These are phyloP conservation scores for Lipomyces anomalus DNA, from an alignment of 805 yeast genomes.

Conservation along the genomic window DNA sequence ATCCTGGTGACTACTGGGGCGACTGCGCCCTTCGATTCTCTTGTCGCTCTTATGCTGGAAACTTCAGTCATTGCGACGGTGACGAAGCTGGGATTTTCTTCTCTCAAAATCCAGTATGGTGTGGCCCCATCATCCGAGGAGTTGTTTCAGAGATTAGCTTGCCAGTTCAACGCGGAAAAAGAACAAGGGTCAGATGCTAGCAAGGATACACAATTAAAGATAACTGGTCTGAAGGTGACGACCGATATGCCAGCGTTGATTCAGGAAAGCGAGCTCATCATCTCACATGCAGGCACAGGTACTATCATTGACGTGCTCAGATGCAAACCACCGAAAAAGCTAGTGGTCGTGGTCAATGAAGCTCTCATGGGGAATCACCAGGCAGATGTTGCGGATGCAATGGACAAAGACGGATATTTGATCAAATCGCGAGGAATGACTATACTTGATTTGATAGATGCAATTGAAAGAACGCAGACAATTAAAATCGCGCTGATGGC, in stretches of 20 bases:
- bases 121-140: too few relatives aligned
- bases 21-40: conserved; percentile 67
- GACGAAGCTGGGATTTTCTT: too few relatives aligned
- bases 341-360: conserved; percentile 68
- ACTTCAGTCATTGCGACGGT: too few relatives aligned
- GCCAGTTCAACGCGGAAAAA: too few relatives aligned
- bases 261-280: too few relatives aligned
- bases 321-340: conserved; percentile 38
- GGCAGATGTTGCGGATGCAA: conserved; percentile 60
- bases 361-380: conserved; percentile 85
- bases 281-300: conserved; percentile 86
- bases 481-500: neutral
- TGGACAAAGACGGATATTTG: conserved; percentile 36
- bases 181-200: too few relatives aligned
- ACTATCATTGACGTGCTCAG: conserved; percentile 77
- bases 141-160: too few relatives aligned
- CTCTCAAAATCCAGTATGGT: too few relatives aligned
- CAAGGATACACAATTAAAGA: too few relatives aligned
- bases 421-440: conserved; percentile 3
- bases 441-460: conserved; percentile 5
- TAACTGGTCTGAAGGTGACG: too few relatives aligned
- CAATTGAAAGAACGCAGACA: neutral
- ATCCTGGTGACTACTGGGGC: conserved; percentile 97
- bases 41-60: too few relatives aligned
- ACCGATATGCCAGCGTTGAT: too few relatives aligned